Percentiles rank a stretch among this genome's conserved stretches.
Evolutionary conservation across 2,329 filamentous ascomycete species (phyloP).

Genomic region (Sordariomycetes sp.): DNA sequence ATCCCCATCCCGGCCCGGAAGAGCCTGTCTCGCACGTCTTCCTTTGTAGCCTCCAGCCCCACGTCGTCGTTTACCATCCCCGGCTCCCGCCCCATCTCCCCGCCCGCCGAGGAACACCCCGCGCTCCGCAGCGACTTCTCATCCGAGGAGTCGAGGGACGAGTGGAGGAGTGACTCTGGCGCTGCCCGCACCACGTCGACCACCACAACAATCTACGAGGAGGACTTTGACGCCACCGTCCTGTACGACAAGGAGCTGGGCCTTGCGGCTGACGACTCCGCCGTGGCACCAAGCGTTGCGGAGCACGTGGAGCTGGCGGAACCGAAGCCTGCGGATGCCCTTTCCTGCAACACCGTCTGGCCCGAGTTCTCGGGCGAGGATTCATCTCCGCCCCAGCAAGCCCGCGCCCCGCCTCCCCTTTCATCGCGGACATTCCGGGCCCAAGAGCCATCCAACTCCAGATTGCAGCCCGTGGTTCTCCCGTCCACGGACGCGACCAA

Average conservation of each 20-base stretch:
- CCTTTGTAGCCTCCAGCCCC: constrained; percentile 11
- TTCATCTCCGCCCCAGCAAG: neutral
- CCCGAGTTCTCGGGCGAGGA: neutral
- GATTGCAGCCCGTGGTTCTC: neutral
- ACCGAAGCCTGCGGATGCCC: neutral
- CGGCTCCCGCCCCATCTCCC: constrained; percentile 13
- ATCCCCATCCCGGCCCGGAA: constrained; percentile 23
- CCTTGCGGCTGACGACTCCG: neutral
- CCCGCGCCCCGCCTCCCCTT: neutral
- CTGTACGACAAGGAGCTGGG: constrained; percentile 21
- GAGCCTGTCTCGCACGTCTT: constrained; percentile 11
- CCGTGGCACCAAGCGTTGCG: neutral
- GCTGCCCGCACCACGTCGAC: constrained; percentile 34
- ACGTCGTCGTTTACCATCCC: constrained; percentile 18
- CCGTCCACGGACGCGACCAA: neutral
- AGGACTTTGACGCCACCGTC: constrained; percentile 9
- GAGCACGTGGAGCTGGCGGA: neutral
- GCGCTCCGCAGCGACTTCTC: constrained; percentile 27
- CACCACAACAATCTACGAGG: constrained; percentile 24
- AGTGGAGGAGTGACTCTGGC: constrained; percentile 45
- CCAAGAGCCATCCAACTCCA: neutral
- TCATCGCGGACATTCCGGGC: neutral
- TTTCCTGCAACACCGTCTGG: neutral
- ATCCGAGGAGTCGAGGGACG: constrained; percentile 19
- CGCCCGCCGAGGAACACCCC: constrained; percentile 41